These are phyloP conservation scores for Diaporthe citriasiana DNA, from an alignment of 2,329 filamentous ascomycete species.

Conservation along the genomic window DNA sequence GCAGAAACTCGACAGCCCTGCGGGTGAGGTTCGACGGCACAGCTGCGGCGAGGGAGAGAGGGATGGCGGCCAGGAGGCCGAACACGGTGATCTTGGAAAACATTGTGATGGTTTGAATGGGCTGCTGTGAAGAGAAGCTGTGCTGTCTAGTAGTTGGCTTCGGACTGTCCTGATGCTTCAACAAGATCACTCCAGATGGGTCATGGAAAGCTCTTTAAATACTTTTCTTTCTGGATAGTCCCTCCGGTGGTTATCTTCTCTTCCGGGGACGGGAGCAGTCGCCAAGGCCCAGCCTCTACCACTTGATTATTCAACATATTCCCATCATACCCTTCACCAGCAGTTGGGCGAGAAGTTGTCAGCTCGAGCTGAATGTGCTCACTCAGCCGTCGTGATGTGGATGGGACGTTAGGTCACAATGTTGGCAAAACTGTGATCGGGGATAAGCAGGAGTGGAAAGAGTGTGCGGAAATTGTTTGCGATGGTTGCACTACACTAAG, in stretches of 20 bases:
- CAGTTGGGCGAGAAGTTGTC: neutral
- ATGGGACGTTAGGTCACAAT: neutral
- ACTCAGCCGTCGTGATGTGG: neutral
- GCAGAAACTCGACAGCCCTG: neutral
- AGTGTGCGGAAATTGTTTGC: conserved; percentile 6
- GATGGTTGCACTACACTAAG: conserved; percentile 14
- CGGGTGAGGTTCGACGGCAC: neutral
- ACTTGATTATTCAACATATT: neutral
- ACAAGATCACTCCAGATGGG: neutral
- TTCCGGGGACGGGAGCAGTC: neutral
- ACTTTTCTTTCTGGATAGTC: neutral
- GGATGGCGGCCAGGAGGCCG: conserved; percentile 19
- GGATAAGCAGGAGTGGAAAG: neutral
- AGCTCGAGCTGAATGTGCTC: neutral
- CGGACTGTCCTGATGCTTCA: neutral
- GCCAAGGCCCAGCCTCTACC: neutral
- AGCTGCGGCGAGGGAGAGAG: neutral
- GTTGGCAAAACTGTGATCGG: neutral
- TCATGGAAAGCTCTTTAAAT: neutral
- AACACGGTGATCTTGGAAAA: conserved; percentile 14
- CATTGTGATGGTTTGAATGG: conserved; percentile 4
- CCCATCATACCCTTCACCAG: neutral
- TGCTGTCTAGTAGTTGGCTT: neutral
- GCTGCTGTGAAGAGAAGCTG: neutral
- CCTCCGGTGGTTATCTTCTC: neutral